Base-by-base conservation (phyloP, 1,284 basidiomycete species). In the Exobasidium rhododendri region DNA sequence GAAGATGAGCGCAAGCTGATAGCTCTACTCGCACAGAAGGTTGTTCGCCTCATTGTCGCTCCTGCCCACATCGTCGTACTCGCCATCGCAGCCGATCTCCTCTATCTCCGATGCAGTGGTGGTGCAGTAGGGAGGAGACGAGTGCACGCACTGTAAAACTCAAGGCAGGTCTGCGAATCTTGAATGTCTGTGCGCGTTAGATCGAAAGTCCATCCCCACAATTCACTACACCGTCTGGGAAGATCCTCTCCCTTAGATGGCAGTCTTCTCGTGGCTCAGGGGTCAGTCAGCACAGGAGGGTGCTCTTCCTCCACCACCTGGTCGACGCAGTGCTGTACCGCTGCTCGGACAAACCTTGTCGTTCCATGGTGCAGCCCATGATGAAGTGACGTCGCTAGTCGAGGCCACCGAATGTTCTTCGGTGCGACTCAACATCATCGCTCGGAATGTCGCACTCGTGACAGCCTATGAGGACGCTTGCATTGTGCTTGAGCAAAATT, bases 261-360 rank as follows among this genome's bases (percentile, higher is more conserved):
- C 35, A 40, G 10, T 40, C 35, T 40, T 17, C 17, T 40, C 35
- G 17, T 40, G 35, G 35, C 17, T 40, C 7, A 17, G 10, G 17
- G 35, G 35, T 40, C 7, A 40, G 17, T 10, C 7, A 17, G 7
- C 17, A 10, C 10, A 40, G 17, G 35, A 17, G 17, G 7, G 10
- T 10, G 20, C 7, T 10, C 20, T 10, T 14, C 47, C 47, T 10
- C 22, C 14, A 10, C 47, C 29, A 31, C 47, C 47, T 10, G 24
- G 47, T 31, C 10, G 47, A 24, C 7, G 20, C 7, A 20, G 47
- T 26, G 7, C 47, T 20, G 14, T 50, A 31, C 47, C 47, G 7
- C 20, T 50, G 14, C 47, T 50, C 20, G 47, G 47, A 10, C 47
- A 50, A 31, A 50, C 47, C 14, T 31, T 50, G 24, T 10, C 47